Base-by-base conservation (phyloP, 192 early-diverging fungal species). In the Kickxella alabastrina region DNA sequence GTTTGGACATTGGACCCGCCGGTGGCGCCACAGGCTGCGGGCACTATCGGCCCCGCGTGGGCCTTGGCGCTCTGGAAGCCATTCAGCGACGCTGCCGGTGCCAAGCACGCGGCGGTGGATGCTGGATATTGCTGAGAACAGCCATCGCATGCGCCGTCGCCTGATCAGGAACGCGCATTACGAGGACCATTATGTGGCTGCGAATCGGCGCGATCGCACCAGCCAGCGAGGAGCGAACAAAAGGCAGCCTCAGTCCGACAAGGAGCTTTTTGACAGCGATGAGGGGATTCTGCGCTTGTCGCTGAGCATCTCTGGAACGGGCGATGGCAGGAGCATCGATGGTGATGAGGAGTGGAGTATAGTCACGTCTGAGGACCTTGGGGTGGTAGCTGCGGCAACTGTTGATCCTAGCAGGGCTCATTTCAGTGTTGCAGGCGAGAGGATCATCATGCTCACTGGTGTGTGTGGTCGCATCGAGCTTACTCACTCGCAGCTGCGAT, bases 301-400 rank as follows among this genome's bases (percentile, higher is more conserved):
- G 21, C 57, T 71, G 39, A 64, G 61, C 36, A 56, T 64, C 9
- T 35, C 62, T 3, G 48, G 42, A 8, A 15, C 43, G 7, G 28
- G 22, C 13, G 31, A 21, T 25, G 27, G 25, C 15, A 23, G 43
- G 17, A 49, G 37, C 10, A 38, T 36, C 21, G 49, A 47, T 0
- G 52, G 41, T 6, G 63, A 65, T 23, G 63, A 65, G 15, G 68
- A 65, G 24, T 71, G 68, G 68, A 71, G 15, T 17, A 18, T 71
- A 36, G 53, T 71, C 8, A 71, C 62, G n/a, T 35, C 68, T 2
- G 68, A 71, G 41, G 68, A 73, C 10, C 24, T 65, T 7, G 31
- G 49, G 19, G 53, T 62, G 22, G 49, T 62, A 14, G 27, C 56
- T 23, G 48, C 58, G 2, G 9, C 43, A 13, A 29, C 59, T 12